Conservation (phyloP, 2,329 filamentous ascomycete genomes). For the Fusarium incarnatum region DNA sequence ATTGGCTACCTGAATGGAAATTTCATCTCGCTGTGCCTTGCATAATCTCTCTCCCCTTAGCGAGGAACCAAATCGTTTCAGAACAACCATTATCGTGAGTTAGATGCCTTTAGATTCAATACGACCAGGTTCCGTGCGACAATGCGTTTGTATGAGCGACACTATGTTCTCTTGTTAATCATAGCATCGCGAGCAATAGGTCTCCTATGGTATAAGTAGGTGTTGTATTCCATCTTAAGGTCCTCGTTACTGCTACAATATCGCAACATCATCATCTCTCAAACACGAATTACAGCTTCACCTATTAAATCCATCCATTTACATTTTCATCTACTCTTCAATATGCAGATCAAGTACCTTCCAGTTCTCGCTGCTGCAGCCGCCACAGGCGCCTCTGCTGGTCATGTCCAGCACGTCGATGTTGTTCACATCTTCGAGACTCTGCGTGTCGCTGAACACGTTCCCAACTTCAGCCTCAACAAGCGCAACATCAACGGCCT, state of each 20-base stretch:
- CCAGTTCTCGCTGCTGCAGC: slow-evolving; percentile 21
- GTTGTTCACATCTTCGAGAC: slow-evolving; percentile 31
- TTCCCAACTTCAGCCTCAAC: slow-evolving; percentile 16
- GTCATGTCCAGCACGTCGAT: slow-evolving; percentile 15
- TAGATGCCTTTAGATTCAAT: neutral
- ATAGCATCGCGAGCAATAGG: neutral
- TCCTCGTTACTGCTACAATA: neutral
- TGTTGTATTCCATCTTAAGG: neutral
- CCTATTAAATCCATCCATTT: too few species aligned
- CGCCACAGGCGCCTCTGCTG: slow-evolving; percentile 5
- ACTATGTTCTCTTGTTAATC: neutral
- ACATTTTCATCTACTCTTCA: neutral
- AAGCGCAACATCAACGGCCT: slow-evolving; percentile 27
- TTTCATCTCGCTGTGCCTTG: slow-evolving; percentile 12
- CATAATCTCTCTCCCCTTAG: neutral
- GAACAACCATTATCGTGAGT: neutral
- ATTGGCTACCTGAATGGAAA: neutral
- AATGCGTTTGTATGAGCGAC: neutral
- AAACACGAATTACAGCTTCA: too few species aligned
- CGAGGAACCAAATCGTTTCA: too few species aligned
- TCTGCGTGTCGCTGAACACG: slow-evolving; percentile 19
- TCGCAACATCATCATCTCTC: neutral
- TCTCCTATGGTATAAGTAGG: neutral
- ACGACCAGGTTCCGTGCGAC: neutral
- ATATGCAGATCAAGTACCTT: slow-evolving; percentile 30